phyloP scores from a whole-genome alignment of 2,329 filamentous ascomycete species.

The Xylariaceae sp. region DNA sequence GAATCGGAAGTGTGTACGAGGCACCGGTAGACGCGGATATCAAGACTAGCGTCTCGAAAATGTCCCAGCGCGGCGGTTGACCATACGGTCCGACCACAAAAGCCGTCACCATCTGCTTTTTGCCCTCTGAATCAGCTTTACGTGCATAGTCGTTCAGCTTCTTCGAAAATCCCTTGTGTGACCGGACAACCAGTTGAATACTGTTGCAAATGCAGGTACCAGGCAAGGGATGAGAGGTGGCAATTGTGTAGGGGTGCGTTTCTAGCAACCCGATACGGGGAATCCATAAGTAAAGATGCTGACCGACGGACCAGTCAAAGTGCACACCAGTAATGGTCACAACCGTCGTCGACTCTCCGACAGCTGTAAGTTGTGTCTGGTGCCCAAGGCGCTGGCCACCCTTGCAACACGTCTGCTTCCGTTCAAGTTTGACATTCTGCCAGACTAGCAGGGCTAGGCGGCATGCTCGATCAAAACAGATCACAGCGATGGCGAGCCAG shows the following conservation, averaged over 20 bases:
- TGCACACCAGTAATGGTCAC: constrained; percentile 56
- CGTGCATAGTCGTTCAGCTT: constrained; percentile 45
- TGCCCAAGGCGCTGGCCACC: constrained; percentile 49
- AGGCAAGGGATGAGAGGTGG: constrained; percentile 47
- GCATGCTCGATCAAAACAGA: constrained; percentile 57
- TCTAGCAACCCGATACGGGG: constrained; percentile 50
- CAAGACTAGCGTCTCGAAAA: constrained; percentile 55
- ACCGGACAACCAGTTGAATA: constrained; percentile 53
- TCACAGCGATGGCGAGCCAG: constrained; percentile 59
- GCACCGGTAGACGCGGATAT: constrained; percentile 60
- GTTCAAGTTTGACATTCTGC: constrained; percentile 46
- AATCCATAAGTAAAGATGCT: constrained; percentile 58
- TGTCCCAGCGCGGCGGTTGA: constrained; percentile 49
- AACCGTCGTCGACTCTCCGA: constrained; percentile 50
- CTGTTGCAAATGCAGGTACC: constrained; percentile 53
- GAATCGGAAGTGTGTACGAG: constrained; percentile 55
- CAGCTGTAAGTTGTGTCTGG: constrained; percentile 42
- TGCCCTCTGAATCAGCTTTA: constrained; percentile 31
- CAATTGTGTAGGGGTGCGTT: constrained; percentile 58
- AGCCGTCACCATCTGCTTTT: constrained; percentile 35
- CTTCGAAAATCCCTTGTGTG: constrained; percentile 53
- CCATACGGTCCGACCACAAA: constrained; percentile 56
- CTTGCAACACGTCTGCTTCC: constrained; percentile 40
- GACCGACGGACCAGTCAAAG: constrained; percentile 54
- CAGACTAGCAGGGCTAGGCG: constrained; percentile 45